Evolutionary conservation across 2,329 filamentous ascomycete genomes (phyloP).

Genomic region (Hirsutella minnesotensis): DNA sequence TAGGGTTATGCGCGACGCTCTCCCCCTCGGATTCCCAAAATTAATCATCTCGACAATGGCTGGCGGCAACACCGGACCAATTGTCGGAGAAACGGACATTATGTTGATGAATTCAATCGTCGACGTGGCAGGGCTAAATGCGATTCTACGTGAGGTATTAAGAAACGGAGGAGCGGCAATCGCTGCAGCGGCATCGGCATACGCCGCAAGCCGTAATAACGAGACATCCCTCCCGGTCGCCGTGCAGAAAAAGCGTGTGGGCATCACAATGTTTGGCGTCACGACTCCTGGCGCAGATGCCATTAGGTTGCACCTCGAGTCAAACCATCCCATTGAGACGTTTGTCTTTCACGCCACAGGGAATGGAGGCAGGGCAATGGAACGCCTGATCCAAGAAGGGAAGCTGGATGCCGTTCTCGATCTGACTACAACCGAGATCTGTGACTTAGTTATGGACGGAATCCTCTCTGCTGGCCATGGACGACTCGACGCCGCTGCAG

Average conservation of each 20-base stretch:
- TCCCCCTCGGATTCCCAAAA: slow-evolving; percentile 58
- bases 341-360: slow-evolving; percentile 62
- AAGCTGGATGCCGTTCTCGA: slow-evolving; percentile 56
- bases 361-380: slow-evolving; percentile 57
- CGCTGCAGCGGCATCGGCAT: slow-evolving; percentile 41
- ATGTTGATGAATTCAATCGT: slow-evolving; percentile 61
- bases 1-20: slow-evolving; percentile 44
- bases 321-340: slow-evolving; percentile 36
- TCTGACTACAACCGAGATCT: slow-evolving; percentile 60
- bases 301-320: slow-evolving; percentile 38
- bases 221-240: neutral
- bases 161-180: slow-evolving; percentile 52
- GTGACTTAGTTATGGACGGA: slow-evolving; percentile 51
- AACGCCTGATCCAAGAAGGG: slow-evolving; percentile 44
- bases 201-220: slow-evolving; percentile 12
- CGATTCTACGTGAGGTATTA: slow-evolving; percentile 43
- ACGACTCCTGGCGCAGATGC: slow-evolving; percentile 53
- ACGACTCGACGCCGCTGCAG: slow-evolving; percentile 44
- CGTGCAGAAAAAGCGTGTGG: slow-evolving; percentile 37
- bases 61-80: slow-evolving; percentile 50
- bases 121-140: slow-evolving; percentile 55
- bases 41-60: slow-evolving; percentile 60
- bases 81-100: slow-evolving; percentile 58
- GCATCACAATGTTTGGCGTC: slow-evolving; percentile 64
- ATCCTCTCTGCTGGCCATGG: slow-evolving; percentile 46